Percentiles rank a stretch among this genome's conserved stretches.
Evolutionary conservation across 2,329 filamentous ascomycete genomes (phyloP).

Genomic region (Fusarium sp.): DNA sequence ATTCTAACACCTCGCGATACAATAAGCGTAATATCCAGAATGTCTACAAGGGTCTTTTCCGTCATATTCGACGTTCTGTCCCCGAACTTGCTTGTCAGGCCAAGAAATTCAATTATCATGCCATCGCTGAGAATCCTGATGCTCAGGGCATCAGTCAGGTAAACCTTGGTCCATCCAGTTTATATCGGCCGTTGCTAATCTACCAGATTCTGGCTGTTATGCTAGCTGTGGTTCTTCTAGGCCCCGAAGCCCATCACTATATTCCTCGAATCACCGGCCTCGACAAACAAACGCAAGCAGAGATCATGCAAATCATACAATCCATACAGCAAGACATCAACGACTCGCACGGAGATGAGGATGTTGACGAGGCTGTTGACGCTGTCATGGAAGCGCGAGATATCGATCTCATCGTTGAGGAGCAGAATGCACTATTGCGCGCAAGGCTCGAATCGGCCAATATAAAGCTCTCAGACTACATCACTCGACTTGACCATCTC

Average conservation of each 20-base stretch:
- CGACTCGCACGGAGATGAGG: slow-evolving; percentile 53
- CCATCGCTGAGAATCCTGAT: slow-evolving; percentile 68
- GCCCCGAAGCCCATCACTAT: slow-evolving; percentile 66
- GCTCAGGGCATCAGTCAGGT: slow-evolving; percentile 66
- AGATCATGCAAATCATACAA: slow-evolving; percentile 60
- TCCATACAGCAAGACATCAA: slow-evolving; percentile 55
- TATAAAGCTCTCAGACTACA: slow-evolving; percentile 69
- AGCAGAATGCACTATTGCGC: slow-evolving; percentile 63
- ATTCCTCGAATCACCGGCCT: slow-evolving; percentile 59
- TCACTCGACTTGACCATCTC: slow-evolving; percentile 69
- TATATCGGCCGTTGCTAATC: slow-evolving; percentile 7
- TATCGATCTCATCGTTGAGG: slow-evolving; percentile 67
- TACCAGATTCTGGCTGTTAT: slow-evolving; percentile 70
- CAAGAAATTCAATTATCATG: slow-evolving; percentile 66
- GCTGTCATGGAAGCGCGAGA: slow-evolving; percentile 61
- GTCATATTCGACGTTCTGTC: slow-evolving; percentile 66
- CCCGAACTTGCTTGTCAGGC: slow-evolving; percentile 64
- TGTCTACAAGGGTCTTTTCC: slow-evolving; percentile 65
- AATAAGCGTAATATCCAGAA: slow-evolving; percentile 65
- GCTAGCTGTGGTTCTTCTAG: slow-evolving; percentile 69
- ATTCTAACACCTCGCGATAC: slow-evolving; percentile 56
- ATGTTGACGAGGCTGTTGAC: slow-evolving; percentile 55
- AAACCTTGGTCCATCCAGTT: slow-evolving; percentile 18
- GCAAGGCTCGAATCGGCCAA: slow-evolving; percentile 64
- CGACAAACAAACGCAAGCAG: slow-evolving; percentile 57